These are phyloP conservation scores for Cystofilobasidium macerans DNA, from an alignment of 768 basidiomycete genomes.

Conservation along the genomic window DNA sequence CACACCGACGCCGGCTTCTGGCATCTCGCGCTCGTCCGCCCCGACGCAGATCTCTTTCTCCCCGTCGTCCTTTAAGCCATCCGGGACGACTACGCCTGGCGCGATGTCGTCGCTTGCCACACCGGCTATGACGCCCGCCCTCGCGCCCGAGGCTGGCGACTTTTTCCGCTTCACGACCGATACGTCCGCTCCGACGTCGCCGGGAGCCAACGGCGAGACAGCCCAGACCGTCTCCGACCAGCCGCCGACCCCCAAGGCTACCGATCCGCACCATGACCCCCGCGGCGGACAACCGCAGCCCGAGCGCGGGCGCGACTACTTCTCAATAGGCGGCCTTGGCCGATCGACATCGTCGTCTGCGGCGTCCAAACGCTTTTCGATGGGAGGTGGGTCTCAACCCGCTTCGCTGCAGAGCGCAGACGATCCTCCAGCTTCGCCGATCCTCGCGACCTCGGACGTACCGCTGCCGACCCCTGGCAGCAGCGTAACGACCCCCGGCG, in stretches of 20 bases:
- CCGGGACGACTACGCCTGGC: slow-evolving; percentile 27
- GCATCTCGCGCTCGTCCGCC: slow-evolving; percentile 29
- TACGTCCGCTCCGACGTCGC: background rate
- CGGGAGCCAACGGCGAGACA: background rate
- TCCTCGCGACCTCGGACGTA: background rate
- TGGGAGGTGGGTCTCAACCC: too few relatives aligned
- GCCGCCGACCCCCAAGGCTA: background rate
- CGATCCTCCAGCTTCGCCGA: background rate
- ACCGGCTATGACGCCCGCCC: slow-evolving; percentile 55
- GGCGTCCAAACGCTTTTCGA: background rate
- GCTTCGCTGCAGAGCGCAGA: background rate
- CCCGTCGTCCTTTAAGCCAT: background rate
- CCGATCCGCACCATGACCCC: background rate
- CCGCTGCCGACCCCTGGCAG: background rate
- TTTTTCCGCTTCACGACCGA: slow-evolving; percentile 6
- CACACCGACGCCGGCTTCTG: background rate
- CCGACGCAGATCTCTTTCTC: slow-evolving; percentile 33
- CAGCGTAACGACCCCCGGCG: slow-evolving; percentile 35
- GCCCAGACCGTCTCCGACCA: background rate
- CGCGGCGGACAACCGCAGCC: background rate
- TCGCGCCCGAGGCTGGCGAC: slow-evolving; percentile 43
- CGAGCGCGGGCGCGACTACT: background rate
- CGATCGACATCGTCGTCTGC: background rate
- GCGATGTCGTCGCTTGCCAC: slow-evolving; percentile 47
- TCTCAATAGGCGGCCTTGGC: background rate